A percentile compares a stretch with the other conserved stretches of the same genome.
phyloP scores from a whole-genome alignment of 805 yeast species.

The Ogataea chonburiensis region DNA sequence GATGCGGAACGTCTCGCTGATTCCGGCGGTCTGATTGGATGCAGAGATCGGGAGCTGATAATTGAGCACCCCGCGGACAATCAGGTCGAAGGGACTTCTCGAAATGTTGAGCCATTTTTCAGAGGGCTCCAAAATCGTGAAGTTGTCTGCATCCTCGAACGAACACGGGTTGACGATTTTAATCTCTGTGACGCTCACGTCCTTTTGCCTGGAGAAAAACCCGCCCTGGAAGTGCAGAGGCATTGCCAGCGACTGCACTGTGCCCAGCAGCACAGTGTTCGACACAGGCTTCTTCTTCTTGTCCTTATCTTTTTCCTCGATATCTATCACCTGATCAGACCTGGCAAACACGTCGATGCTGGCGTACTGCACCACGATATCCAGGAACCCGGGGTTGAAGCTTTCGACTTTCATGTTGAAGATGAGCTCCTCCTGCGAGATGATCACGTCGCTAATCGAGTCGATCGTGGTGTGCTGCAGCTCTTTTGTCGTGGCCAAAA shows the following conservation, averaged over 20 bases:
- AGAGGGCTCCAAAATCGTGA: constrained; percentile 22
- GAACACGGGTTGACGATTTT: constrained; percentile 73
- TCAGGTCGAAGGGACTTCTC: constrained; percentile 80
- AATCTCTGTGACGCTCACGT: constrained; percentile 63
- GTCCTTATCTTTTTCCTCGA: constrained; percentile 1
- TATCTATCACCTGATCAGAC: constrained; percentile 44
- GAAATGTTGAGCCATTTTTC: constrained; percentile 73
- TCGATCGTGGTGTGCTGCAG: constrained; percentile 62
- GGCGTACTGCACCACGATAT: constrained; percentile 59
- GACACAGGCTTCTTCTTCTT: constrained; percentile 5
- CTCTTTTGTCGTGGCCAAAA: constrained; percentile 84
- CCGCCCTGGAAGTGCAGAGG: constrained; percentile 78
- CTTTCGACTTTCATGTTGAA: constrained; percentile 79
- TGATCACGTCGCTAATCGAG: constrained; percentile 67
- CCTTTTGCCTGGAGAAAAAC: constrained; percentile 60
- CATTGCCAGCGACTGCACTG: constrained; percentile 62
- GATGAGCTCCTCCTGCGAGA: constrained; percentile 79
- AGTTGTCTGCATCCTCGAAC: constrained; percentile 25
- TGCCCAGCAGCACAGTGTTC: constrained; percentile 71
- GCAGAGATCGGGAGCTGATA: constrained; percentile 69
- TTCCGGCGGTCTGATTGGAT: constrained; percentile 54
- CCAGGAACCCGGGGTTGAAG: constrained; percentile 82
- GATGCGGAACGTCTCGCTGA: constrained; percentile 55
- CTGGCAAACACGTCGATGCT: constrained; percentile 86
- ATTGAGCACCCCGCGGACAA: constrained; percentile 76